Base-by-base conservation (phyloP, 768 basidiomycete genomes). In the Lactifluus volemus region DNA sequence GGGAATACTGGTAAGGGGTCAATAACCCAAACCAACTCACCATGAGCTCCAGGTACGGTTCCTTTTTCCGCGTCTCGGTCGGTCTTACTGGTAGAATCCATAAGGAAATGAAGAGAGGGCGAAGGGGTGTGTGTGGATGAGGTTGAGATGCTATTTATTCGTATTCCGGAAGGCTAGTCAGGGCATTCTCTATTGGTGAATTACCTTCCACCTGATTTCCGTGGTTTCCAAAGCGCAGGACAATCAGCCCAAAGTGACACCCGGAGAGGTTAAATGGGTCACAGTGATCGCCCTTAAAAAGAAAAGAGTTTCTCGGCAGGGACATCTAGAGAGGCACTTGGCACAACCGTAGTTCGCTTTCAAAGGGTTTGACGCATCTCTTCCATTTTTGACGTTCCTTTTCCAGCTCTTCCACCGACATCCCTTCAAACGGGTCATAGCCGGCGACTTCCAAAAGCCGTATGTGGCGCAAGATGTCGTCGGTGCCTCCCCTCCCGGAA, bases 11-110 rank as follows among this genome's bases (percentile, higher is more conserved):
- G n/a, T n/a, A 14, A 2, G 25, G 17, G 25, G 2, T 25, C 21
- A 4, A 15, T 0, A 14, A 32, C 14, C 19, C 10, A 17, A n/a
- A 9, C 49, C 21, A 12, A 15, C 49, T 8, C 19, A 62, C 61
- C 55, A 6, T 53, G 21, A 5, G 5, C 38, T 34, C 32, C 32
- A 9, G 32, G 38, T 14, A 12, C 15, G 10, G 34, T 21, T 1
- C 61, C 61, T 11, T 58, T 62, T 38, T 62, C 61, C 39, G 30
- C 41, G 29, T 62, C 61, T 19, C 29, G 25, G 17, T 1, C 5
- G 10, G 12, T 0, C n/a, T 45, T 57, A 21, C 49, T 7, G 15
- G 21, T 21, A 17, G 50, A 9, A 55, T 56, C 56, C 61, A 62
- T 62, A 15, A 10, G 48, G 21, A 25, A 25, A 19, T 14, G 10